These are phyloP conservation scores for Paxillus involutus DNA, from an alignment of 768 basidiomycete genomes.

Conservation along the genomic window DNA sequence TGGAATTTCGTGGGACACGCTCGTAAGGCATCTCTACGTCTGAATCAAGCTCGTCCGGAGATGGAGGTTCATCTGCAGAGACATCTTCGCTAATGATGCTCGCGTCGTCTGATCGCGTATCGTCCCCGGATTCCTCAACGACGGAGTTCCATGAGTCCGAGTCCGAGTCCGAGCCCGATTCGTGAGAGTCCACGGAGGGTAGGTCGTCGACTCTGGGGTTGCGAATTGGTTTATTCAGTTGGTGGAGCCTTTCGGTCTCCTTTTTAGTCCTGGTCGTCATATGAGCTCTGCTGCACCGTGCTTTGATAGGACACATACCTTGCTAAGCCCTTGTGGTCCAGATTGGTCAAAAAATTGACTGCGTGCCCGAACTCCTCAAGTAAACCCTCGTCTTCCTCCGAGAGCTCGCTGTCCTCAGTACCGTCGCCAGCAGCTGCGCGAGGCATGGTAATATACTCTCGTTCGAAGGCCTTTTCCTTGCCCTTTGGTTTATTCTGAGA, in stretches of 20 bases:
- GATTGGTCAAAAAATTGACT: slow-evolving; percentile 61
- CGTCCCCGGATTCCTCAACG: slow-evolving; percentile 34
- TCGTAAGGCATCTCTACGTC: slow-evolving; percentile 81
- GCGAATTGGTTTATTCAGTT: slow-evolving; percentile 57
- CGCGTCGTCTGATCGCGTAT: slow-evolving; percentile 15
- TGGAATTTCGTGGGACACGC: slow-evolving; percentile 52
- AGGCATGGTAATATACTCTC: slow-evolving; percentile 65
- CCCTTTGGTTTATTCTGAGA: slow-evolving; percentile 40
- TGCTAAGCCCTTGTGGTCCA: slow-evolving; percentile 81
- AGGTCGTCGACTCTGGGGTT: slow-evolving; percentile 53
- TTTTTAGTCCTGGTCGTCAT: slow-evolving; percentile 71
- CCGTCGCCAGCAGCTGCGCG: slow-evolving; percentile 1
- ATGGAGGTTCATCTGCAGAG: slow-evolving; percentile 7
- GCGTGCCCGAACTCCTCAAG: slow-evolving; percentile 63
- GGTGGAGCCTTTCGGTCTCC: slow-evolving; percentile 72
- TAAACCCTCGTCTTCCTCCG: slow-evolving; percentile 70
- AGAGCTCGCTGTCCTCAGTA: slow-evolving; percentile 43
- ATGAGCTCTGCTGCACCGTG: neutral
- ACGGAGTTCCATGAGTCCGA: slow-evolving; percentile 51
- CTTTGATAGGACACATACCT: slow-evolving; percentile 47
- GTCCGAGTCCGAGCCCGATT: slow-evolving; percentile 50
- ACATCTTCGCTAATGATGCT: slow-evolving; percentile 4
- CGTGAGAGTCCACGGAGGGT: slow-evolving; percentile 68
- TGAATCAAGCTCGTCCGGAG: slow-evolving; percentile 32
- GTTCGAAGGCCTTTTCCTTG: slow-evolving; percentile 62